Conservation (phyloP, 352 stramenopile species). For the Plasmopara muralis region DNA sequence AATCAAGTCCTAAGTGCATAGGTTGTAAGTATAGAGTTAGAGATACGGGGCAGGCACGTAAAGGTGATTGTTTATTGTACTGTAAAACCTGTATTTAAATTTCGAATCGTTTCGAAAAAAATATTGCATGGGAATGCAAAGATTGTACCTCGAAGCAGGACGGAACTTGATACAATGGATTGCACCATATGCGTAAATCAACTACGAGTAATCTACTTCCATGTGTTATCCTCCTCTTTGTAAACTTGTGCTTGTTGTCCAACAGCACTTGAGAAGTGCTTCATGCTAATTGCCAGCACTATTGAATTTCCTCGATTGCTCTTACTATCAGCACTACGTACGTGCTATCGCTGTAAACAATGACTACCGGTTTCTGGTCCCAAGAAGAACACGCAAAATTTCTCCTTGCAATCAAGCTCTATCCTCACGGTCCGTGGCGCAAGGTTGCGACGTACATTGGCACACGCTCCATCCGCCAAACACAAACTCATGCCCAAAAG, state of each 20-base stretch:
- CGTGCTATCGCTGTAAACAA: constrained; percentile 12
- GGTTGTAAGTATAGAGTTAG: constrained; percentile 10
- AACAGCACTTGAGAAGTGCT: too few species aligned
- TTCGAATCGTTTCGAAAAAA: too few species aligned
- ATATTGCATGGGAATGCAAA: neutral
- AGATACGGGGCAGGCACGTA: neutral
- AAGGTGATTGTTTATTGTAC: too few species aligned
- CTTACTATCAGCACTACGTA: constrained; percentile 26
- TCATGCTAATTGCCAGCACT: constrained; percentile 16
- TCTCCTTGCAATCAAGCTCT: constrained; percentile 42
- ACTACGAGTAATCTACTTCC: constrained; percentile 1
- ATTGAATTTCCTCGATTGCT: constrained; percentile 13
- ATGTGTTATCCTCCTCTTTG: neutral
- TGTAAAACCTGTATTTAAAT: too few species aligned
- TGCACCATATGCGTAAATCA: constrained; percentile 15
- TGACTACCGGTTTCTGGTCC: constrained; percentile 40
- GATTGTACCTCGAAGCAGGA: neutral
- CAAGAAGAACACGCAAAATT: constrained; percentile 58
- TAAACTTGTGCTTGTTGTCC: too few species aligned
- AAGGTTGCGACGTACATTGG: constrained; percentile 39
- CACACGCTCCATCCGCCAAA: constrained; percentile 49
- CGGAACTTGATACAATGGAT: constrained; percentile 13
- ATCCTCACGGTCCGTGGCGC: constrained; percentile 48
- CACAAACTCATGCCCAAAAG: constrained; percentile 60
- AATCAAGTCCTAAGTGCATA: constrained; percentile 7